These are phyloP conservation scores for Aspergillus indologenus DNA, from an alignment of 495 filamentous ascomycete genomes.

Conservation along the genomic window DNA sequence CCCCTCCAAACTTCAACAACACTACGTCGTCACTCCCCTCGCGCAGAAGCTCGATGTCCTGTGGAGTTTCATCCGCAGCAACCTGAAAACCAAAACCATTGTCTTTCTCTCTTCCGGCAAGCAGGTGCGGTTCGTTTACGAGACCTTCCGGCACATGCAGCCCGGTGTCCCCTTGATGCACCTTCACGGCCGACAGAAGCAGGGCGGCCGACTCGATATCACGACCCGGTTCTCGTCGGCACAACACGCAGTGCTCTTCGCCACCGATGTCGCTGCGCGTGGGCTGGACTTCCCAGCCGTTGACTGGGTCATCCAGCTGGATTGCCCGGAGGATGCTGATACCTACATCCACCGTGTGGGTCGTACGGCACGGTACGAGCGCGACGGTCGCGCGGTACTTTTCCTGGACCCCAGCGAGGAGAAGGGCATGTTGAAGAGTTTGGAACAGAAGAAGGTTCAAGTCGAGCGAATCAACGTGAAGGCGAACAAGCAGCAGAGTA, in stretches of 20 bases:
- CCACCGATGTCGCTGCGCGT: conserved; percentile 90
- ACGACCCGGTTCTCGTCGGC: conserved; percentile 74
- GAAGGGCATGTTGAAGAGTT: conserved; percentile 72
- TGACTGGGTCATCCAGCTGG: conserved; percentile 94
- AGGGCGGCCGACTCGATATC: conserved; percentile 80
- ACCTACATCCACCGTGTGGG: conserved; percentile 98
- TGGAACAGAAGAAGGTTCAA: conserved; percentile 84
- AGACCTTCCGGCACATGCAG: conserved; percentile 88
- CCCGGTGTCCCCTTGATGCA: conserved; percentile 94
- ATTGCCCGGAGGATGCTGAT: conserved; percentile 93
- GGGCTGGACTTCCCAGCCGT: conserved; percentile 95
- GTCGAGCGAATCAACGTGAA: conserved; percentile 81
- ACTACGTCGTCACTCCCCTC: conserved; percentile 81
- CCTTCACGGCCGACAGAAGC: conserved; percentile 92
- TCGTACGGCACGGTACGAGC: conserved; percentile 90
- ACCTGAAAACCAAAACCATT: conserved; percentile 87
- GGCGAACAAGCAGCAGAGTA: conserved; percentile 82
- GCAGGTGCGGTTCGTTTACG: conserved; percentile 92
- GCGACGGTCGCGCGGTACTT: conserved; percentile 79
- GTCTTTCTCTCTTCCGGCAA: conserved; percentile 94
- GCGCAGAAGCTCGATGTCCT: conserved; percentile 86
- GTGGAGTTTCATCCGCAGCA: conserved; percentile 85
- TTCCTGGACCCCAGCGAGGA: conserved; percentile 94
- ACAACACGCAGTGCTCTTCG: conserved; percentile 82
- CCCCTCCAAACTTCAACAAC: conserved; percentile 79